Evolutionary conservation across 345 rosid genomes (phyloP).

Genomic region (Citrus glauca): DNA sequence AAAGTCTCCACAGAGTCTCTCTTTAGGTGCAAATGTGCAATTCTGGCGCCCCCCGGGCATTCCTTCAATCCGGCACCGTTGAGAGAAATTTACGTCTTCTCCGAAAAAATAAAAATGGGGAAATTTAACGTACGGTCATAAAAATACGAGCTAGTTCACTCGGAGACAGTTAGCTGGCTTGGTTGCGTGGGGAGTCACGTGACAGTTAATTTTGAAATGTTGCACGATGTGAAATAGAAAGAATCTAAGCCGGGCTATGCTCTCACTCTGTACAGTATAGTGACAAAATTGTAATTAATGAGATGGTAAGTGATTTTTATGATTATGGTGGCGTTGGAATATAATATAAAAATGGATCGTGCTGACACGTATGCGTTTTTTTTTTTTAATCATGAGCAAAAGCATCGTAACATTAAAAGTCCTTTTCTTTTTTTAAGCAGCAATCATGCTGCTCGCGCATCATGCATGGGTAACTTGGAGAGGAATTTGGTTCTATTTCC

Average conservation of each 20-base stretch:
- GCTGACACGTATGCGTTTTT: not conserved
- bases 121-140: not conserved
- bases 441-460: not conserved
- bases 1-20: no score
- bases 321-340: not conserved
- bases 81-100: not conserved
- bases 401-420: not conserved
- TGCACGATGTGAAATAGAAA: not conserved
- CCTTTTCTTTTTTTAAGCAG: not conserved
- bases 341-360: not conserved
- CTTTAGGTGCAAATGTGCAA: not conserved
- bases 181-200: not conserved
- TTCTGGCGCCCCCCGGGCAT: not conserved
- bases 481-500: not conserved
- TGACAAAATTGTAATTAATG: not conserved
- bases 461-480: not conserved
- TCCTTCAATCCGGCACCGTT: constrained; percentile 2
- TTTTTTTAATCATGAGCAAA: not conserved
- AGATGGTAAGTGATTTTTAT: not conserved
- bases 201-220: not conserved
- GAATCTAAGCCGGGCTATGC: not conserved
- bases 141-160: not conserved
- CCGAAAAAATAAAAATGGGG: no score
- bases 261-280: no score
- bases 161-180: not conserved